Percentiles rank a stretch among this genome's conserved stretches.
phyloP scores from a whole-genome alignment of 306 rosid genomes.

The Vigna reflexopilosa region DNA sequence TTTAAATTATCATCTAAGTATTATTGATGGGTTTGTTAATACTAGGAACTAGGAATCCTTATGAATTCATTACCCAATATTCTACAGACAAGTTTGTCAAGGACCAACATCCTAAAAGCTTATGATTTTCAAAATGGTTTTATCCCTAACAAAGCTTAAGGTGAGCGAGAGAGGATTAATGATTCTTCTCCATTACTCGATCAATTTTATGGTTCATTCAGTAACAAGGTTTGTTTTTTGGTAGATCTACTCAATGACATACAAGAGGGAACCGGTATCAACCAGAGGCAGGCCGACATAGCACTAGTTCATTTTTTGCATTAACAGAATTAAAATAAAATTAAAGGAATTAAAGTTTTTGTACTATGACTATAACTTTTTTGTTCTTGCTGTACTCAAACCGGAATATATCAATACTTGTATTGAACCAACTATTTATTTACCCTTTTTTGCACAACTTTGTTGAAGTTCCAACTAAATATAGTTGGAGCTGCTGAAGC shows the following conservation, averaged over 20 bases:
- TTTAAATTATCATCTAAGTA: neutral
- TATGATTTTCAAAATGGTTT: neutral
- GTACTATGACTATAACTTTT: no score
- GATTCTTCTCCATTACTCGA: neutral
- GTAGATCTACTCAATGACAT: neutral
- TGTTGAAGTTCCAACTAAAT: constrained; percentile 3
- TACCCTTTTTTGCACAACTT: neutral
- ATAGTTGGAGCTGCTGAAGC: constrained; percentile 8
- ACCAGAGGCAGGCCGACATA: neutral
- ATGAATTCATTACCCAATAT: neutral
- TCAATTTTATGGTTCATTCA: neutral
- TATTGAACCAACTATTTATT: no score
- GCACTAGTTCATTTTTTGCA: constrained; percentile 27
- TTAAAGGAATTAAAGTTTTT: no score
- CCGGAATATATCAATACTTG: no score
- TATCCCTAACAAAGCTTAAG: neutral
- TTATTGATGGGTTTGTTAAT: neutral
- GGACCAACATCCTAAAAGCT: constrained; percentile 6
- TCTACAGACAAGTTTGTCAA: neutral
- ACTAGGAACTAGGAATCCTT: constrained; percentile 14
- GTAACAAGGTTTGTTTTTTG: neutral
- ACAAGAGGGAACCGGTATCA: constrained; percentile 19
- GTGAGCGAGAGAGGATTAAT: neutral
- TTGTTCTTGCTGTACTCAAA: no score
- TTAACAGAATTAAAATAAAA: no score